A percentile compares a stretch with the other conserved stretches of the same genome.
These are phyloP conservation scores for Middelhovenomyces tepae DNA, from an alignment of 805 yeast species.

Conservation along the genomic window DNA sequence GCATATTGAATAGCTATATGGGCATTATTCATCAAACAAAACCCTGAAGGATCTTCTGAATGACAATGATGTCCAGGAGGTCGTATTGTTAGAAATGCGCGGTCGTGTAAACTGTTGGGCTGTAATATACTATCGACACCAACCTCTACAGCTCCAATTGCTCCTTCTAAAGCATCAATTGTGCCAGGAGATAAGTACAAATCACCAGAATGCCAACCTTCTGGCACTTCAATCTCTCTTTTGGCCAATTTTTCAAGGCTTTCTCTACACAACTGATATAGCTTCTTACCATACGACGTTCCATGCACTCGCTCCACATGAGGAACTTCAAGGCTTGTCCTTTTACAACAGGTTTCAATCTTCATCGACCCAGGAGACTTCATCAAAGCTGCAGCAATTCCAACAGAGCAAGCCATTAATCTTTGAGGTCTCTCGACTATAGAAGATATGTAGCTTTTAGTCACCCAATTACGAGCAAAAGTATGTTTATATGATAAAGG, in stretches of 20 bases:
- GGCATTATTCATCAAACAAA: conserved; percentile 72
- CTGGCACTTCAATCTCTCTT: conserved; percentile 65
- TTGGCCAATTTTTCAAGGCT: conserved; percentile 46
- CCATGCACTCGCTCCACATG: conserved; percentile 72
- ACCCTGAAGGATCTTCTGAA: conserved; percentile 76
- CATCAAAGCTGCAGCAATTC: conserved; percentile 66
- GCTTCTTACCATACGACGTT: conserved; percentile 54
- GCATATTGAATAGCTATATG: conserved; percentile 79
- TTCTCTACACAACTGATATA: conserved; percentile 48
- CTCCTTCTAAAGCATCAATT: conserved; percentile 64
- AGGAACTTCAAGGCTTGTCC: conserved; percentile 39
- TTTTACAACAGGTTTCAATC: conserved; percentile 38
- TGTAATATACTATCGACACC: conserved; percentile 51
- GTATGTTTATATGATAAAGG: conserved; percentile 65
- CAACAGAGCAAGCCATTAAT: conserved; percentile 65
- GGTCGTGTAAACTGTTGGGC: conserved; percentile 18
- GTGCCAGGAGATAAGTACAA: conserved; percentile 63
- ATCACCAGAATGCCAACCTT: conserved; percentile 76
- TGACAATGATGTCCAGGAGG: conserved; percentile 90
- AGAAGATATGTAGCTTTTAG: conserved; percentile 53
- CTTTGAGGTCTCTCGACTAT: conserved; percentile 82
- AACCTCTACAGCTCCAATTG: conserved; percentile 63
- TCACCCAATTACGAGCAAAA: conserved; percentile 69
- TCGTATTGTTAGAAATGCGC: conserved; percentile 59
- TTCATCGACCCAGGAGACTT: conserved; percentile 36